Evolutionary conservation across 1,139 yeast species (phyloP), one percentile per base, ranked within the genome.

Genomic region (Yamadazyma spencermartinsiae): DNA sequence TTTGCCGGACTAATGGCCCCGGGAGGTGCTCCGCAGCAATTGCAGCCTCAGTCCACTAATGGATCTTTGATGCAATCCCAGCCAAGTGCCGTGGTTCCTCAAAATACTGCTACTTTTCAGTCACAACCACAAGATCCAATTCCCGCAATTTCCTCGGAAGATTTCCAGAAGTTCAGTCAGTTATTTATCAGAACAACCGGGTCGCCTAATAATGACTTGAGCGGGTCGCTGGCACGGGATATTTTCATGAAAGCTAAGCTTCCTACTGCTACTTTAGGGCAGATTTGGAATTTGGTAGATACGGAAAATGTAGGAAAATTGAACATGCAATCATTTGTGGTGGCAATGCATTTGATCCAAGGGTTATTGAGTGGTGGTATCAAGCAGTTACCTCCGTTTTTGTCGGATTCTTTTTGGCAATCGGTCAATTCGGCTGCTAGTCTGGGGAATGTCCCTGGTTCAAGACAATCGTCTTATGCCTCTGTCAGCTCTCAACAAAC

Each of bases 321-420:
- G 52, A 74, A 77, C 43, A 76, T 80, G 54, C 73, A 81, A 16
- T 90, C 87, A 51, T 92, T 94, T 54, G 79, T 87, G 27, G 77
- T 92, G 51, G 98, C 98, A 7, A 92, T 94, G 98, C 95, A 87
- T 63, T 73, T 94, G 56, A 87, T 94, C 45, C 97, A 90, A 60
- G 82, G 89, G 38, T 67, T 83, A 33, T 68, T 88, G 55, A 78
- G 80, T 54, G 86, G 89, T n/a, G 54, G 78, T 5, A 66, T 86
- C 48, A 74, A 74, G 41, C 78, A 78, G 42, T 66, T 88, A 42
- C 98, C 98, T 4, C 68, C 80, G 1, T 63, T 72, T 23, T 64
- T 92, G 42, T 90, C 97, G 1, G 80, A 76, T 38, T 65, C 69
- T 31, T 59, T 83, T 42, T 82, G 95, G 90, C 76, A 73, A 47